These are phyloP conservation scores for Neonectria magnoliae DNA, from an alignment of 2,329 filamentous ascomycete genomes.

Conservation along the genomic window DNA sequence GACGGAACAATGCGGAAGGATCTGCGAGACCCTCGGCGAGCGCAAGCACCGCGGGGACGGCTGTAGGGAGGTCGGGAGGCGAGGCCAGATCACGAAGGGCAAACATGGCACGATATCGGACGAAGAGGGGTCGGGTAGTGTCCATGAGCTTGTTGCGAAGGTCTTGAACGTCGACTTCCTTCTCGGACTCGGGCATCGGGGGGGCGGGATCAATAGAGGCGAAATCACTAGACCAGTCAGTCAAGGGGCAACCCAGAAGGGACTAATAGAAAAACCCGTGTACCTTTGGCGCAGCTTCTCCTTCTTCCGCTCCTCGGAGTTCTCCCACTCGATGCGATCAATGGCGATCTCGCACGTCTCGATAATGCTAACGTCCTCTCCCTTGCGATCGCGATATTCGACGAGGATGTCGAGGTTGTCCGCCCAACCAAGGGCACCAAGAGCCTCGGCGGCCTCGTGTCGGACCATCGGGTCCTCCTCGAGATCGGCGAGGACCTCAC, in stretches of 20 bases:
- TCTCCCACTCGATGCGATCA: conserved; percentile 93
- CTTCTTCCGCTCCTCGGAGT: conserved; percentile 73
- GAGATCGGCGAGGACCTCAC: conserved; percentile 77
- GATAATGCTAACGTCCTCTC: conserved; percentile 82
- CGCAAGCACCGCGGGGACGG: conserved; percentile 85
- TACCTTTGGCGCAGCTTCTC: conserved; percentile 88
- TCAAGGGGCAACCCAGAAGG: conserved; percentile 32
- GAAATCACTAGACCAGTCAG: conserved; percentile 77
- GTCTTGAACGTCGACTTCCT: conserved; percentile 78
- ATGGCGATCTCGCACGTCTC: conserved; percentile 98
- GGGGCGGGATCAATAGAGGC: conserved; percentile 95
- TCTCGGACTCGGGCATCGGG: conserved; percentile 77
- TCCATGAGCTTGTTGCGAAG: conserved; percentile 84
- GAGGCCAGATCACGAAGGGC: conserved; percentile 93
- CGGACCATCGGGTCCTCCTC: conserved; percentile 94
- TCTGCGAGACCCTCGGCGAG: conserved; percentile 88
- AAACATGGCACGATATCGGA: conserved; percentile 98
- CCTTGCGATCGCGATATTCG: conserved; percentile 76
- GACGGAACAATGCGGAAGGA: conserved; percentile 90
- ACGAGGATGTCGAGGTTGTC: conserved; percentile 79
- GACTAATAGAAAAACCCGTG: conserved; percentile 36
- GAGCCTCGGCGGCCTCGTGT: conserved; percentile 94
- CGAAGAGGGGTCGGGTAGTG: conserved; percentile 81
- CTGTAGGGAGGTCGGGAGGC: conserved; percentile 89
- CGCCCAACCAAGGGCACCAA: conserved; percentile 84